Conservation (phyloP, 768 basidiomycete genomes). For the Pholiota conissans region DNA sequence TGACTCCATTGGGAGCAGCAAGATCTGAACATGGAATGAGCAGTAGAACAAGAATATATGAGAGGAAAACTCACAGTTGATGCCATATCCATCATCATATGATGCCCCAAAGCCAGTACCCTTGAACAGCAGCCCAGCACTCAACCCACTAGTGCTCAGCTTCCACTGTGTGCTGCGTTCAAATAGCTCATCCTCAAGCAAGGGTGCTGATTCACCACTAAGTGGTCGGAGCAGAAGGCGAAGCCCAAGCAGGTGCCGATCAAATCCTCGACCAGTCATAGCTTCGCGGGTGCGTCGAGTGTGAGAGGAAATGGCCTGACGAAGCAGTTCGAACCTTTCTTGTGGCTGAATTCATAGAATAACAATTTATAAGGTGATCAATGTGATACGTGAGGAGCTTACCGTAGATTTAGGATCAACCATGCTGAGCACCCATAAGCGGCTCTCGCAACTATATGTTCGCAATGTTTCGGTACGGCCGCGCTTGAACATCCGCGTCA, state of each 20-base stretch:
- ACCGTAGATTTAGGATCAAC: slow-evolving; percentile 51
- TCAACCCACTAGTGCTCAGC: slow-evolving; percentile 86
- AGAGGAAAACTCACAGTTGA: slow-evolving; percentile 70
- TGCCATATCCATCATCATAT: slow-evolving; percentile 88
- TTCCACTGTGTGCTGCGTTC: slow-evolving; percentile 79
- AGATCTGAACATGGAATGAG: slow-evolving; percentile 54
- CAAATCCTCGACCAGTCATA: slow-evolving; percentile 80
- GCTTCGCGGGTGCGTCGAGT: slow-evolving; percentile 72
- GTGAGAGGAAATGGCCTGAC: slow-evolving; percentile 70
- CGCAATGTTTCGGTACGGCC: slow-evolving; percentile 92
- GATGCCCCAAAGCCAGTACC: slow-evolving; percentile 90
- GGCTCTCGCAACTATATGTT: slow-evolving; percentile 68
- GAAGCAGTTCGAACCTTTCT: slow-evolving; percentile 52
- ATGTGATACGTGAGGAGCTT: too few species aligned
- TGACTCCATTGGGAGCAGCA: slow-evolving; percentile 73
- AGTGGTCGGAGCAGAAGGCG: slow-evolving; percentile 58
- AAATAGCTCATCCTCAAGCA: slow-evolving; percentile 83
- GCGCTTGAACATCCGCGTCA: slow-evolving; percentile 83
- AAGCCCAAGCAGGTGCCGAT: slow-evolving; percentile 89
- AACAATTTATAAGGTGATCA: too few species aligned
- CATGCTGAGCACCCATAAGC: slow-evolving; percentile 80
- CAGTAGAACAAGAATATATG: not conserved
- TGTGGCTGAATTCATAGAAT: too few species aligned
- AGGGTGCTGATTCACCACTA: slow-evolving; percentile 52
- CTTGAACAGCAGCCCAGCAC: slow-evolving; percentile 81